Percentiles rank a stretch among this genome's conserved stretches.
Evolutionary conservation across 2,329 filamentous ascomycete genomes (phyloP).

Genomic region (Cytospora chrysosperma): DNA sequence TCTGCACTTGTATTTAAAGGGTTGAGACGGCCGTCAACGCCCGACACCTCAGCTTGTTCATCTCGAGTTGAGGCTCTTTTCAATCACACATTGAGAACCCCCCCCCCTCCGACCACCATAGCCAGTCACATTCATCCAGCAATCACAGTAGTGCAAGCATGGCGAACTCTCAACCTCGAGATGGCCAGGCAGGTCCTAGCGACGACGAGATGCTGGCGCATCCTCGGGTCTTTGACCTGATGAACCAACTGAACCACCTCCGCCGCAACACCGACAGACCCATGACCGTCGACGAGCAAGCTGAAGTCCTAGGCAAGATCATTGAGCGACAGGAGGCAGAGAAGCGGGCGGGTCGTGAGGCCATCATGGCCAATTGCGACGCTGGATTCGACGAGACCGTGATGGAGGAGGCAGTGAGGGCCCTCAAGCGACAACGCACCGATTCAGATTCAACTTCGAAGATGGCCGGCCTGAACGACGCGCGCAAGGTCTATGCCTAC

Average conservation of each 20-base stretch:
- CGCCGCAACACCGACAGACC: not conserved
- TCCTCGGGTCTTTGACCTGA: not conserved
- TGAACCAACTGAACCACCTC: not conserved
- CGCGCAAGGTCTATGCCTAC: slow-evolving; percentile 19
- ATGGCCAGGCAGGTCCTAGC: not conserved
- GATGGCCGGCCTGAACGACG: slow-evolving; percentile 5
- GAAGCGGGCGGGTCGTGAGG: not conserved
- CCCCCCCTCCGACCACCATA: too few species aligned
- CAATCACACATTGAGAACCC: too few species aligned
- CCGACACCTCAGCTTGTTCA: not conserved
- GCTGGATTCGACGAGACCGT: slow-evolving; percentile 5
- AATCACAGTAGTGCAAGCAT: not conserved
- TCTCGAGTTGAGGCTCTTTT: not conserved
- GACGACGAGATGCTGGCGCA: not conserved
- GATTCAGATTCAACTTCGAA: not conserved
- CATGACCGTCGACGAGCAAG: slow-evolving; percentile 8
- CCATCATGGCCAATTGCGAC: not conserved
- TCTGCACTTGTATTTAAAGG: not conserved
- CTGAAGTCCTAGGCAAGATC: not conserved
- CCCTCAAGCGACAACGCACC: slow-evolving; percentile 17
- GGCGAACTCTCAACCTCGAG: not conserved
- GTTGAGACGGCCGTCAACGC: not conserved
- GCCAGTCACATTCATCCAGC: not conserved
- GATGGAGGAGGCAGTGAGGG: slow-evolving; percentile 16
- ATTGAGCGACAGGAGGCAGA: not conserved